Evolutionary conservation across 2,329 filamentous ascomycete genomes (phyloP), one percentile per base, ranked within the genome.

Genomic region (Colletotrichum limetticola): DNA sequence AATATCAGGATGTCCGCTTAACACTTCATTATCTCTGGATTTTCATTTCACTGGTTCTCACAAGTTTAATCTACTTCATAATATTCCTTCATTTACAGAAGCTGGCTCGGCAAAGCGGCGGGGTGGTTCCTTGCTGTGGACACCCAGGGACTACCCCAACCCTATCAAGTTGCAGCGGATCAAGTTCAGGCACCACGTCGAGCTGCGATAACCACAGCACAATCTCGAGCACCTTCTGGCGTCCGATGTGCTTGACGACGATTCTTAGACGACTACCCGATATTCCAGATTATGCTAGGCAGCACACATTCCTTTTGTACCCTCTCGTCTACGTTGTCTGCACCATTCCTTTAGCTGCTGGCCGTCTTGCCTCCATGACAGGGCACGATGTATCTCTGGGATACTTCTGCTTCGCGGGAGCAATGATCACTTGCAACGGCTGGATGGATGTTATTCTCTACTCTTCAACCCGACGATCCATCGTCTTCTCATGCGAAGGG

Each of bases 261-360:
- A 63, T 68, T 8, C 57, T 71, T 0, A 49, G 63, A 42, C 62
- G 52, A 6, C n/a, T 74, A 6, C 71, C 71, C 4, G 49, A 53
- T 1, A 55, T 74, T 28, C 71, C 71, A 1, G 64, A 69, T 14
- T 81, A 78, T 1, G 78, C 80, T 1, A 83, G 82, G 72, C 86
- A 88, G 72, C 86, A 86, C 5, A 85, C 89, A 9, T 90, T 93
- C 74, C 89, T 93, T 35, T 85, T 92, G 8, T 94, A 94, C 73
- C 92, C 92, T 0, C 78, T 92, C 75, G 91, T 93, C 74, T 94
- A 94, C 78, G 86, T 93, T 7, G 76, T 92, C n/a, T 92, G 92
- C 78, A 94, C 92, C 0, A 85, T 91, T 0, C 92, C 92, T 0
- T 84, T 94, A 0, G 91, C 91, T 5, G 85, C 89, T 0, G 90